phyloP scores from a whole-genome alignment of 306 rosid species.

The Inga laurina region DNA sequence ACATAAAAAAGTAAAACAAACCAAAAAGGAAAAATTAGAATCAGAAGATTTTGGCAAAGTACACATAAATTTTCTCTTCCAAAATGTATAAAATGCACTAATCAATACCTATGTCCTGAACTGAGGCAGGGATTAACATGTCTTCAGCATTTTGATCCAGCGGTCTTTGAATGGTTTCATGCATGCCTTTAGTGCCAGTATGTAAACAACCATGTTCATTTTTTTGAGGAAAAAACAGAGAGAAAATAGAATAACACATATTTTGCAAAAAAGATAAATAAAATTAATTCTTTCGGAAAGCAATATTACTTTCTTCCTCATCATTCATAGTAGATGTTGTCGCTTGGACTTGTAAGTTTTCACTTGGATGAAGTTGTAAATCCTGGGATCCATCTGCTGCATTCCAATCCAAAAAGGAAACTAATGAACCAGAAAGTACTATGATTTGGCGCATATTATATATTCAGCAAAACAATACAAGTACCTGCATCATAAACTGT shows the following conservation, averaged over 20 bases:
- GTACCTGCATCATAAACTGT: no score
- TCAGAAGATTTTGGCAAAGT: neutral
- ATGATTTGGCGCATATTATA: no score
- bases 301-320: neutral
- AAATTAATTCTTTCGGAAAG: neutral
- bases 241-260: neutral
- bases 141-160: neutral
- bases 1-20: neutral
- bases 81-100: neutral
- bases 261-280: neutral
- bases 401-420: neutral
- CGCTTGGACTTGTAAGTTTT: neutral
- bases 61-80: neutral
- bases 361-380: neutral
- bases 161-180: neutral
- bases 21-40: neutral
- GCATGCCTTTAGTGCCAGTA: neutral
- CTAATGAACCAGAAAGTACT: neutral
- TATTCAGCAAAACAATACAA: no score
- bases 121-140: neutral
- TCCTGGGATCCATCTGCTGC: neutral
- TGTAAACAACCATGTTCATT: neutral
- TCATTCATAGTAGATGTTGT: neutral
- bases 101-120: neutral
- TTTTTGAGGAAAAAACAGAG: neutral